Percentiles rank a stretch among this genome's conserved stretches.
phyloP scores from a whole-genome alignment of 257 asterid species.

The Solanum corneliomulleri region DNA sequence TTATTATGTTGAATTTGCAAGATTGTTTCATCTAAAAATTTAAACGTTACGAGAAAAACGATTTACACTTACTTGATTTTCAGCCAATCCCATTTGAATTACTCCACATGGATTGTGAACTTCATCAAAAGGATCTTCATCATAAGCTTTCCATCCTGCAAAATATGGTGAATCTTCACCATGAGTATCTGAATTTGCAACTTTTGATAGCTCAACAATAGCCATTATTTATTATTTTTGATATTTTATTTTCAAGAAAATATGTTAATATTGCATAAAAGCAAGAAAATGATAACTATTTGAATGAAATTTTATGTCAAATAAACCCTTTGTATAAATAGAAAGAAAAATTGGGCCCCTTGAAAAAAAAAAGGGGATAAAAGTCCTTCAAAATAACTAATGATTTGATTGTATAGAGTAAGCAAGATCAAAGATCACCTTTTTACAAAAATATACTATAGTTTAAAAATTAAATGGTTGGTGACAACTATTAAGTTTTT shows the following conservation, averaged over 20 bases:
- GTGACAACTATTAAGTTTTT: slow-evolving; percentile 64
- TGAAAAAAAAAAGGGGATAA: not conserved
- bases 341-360: slow-evolving; percentile 15
- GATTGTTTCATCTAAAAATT: not conserved
- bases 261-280: not conserved
- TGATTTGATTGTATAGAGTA: slow-evolving; percentile 28
- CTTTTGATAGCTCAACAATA: slow-evolving; percentile 33
- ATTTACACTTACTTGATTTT: slow-evolving; percentile 47
- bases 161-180: slow-evolving; percentile 90
- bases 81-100: slow-evolving; percentile 93
- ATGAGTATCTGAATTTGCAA: slow-evolving; percentile 69
- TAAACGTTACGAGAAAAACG: not conserved
- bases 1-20: not conserved
- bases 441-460: slow-evolving; percentile 4
- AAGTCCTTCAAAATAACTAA: slow-evolving; percentile 16
- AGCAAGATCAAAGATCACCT: slow-evolving; percentile 23
- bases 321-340: slow-evolving; percentile 19
- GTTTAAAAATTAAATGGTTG: slow-evolving; percentile 20
- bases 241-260: not conserved
- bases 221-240: slow-evolving; percentile 15
- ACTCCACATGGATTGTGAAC: slow-evolving; percentile 54
- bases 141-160: slow-evolving; percentile 94
- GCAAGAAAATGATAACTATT: not conserved
- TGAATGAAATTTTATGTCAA: slow-evolving; percentile 6
- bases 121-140: slow-evolving; percentile 67